Conservation (phyloP, 495 filamentous ascomycete species). For the Tuber microsphaerosporum region DNA sequence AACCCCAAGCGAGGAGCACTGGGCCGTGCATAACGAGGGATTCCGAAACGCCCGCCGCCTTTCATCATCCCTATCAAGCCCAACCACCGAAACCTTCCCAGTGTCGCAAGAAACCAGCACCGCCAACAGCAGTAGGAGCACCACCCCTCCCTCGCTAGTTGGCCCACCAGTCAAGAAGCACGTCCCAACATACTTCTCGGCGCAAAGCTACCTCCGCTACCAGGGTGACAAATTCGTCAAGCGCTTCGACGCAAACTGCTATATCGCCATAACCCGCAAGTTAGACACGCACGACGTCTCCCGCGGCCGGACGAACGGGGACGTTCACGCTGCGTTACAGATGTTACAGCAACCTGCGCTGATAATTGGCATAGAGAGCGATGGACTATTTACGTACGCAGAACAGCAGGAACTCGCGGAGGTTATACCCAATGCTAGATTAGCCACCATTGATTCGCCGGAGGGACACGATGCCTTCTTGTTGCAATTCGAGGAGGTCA, state of each 20-base stretch:
- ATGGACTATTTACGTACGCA: slow-evolving; percentile 92
- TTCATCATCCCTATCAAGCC: slow-evolving; percentile 35
- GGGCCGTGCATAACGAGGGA: slow-evolving; percentile 92
- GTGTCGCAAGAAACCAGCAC: slow-evolving; percentile 1
- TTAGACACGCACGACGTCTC: slow-evolving; percentile 97
- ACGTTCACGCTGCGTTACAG: slow-evolving; percentile 64
- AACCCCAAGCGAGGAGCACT: slow-evolving; percentile 73
- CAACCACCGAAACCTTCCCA: slow-evolving; percentile 8
- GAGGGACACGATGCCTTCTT: slow-evolving; percentile 97
- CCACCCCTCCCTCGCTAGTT: neutral
- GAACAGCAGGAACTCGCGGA: slow-evolving; percentile 88
- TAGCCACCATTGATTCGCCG: slow-evolving; percentile 81
- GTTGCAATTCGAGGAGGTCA: slow-evolving; percentile 95
- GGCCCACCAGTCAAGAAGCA: slow-evolving; percentile 17
- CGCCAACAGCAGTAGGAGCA: neutral
- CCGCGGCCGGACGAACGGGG: slow-evolving; percentile 50
- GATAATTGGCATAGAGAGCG: slow-evolving; percentile 85
- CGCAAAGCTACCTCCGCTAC: slow-evolving; percentile 96
- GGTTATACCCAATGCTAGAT: slow-evolving; percentile 66
- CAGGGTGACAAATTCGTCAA: slow-evolving; percentile 95
- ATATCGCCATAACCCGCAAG: slow-evolving; percentile 97
- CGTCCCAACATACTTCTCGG: slow-evolving; percentile 84
- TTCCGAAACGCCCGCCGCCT: slow-evolving; percentile 52
- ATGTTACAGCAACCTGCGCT: slow-evolving; percentile 79
- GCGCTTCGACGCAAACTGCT: slow-evolving; percentile 95